Evolutionary conservation across 768 basidiomycete genomes (phyloP).

Genomic region (Naematelia aurantialba): DNA sequence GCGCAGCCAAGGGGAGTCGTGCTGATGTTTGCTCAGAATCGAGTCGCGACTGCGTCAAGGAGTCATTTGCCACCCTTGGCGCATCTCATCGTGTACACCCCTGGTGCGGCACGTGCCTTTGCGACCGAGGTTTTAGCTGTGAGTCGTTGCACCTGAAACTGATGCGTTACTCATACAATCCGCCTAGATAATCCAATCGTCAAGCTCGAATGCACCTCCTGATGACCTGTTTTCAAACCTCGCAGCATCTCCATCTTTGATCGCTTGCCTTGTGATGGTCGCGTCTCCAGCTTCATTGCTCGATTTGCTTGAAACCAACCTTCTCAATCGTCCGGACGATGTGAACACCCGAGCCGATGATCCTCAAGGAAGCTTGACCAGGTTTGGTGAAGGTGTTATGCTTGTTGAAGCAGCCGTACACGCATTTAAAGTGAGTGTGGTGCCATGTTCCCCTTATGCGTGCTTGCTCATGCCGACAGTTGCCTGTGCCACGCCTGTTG

Average conservation of each 20-base stretch:
- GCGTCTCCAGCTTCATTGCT: constrained; percentile 15
- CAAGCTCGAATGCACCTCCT: constrained; percentile 22
- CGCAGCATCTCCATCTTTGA: constrained; percentile 21
- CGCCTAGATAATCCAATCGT: constrained; percentile 13
- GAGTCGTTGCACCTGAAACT: not conserved
- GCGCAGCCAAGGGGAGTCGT: too few species aligned
- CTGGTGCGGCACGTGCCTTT: constrained; percentile 22
- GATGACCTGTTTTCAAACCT: constrained; percentile 35
- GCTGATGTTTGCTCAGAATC: constrained; percentile 16
- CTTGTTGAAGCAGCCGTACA: constrained; percentile 31
- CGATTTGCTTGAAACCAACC: constrained; percentile 9
- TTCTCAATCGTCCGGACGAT: constrained; percentile 24
- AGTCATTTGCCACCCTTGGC: constrained; percentile 21
- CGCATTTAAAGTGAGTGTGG: constrained; percentile 20
- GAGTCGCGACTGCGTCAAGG: constrained; percentile 13
- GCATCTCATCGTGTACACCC: constrained; percentile 16
- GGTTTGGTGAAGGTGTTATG: constrained; percentile 40
- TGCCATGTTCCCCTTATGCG: too few species aligned
- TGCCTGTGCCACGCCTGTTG: constrained; percentile 27
- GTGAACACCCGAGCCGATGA: constrained; percentile 30
- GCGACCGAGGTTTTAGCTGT: constrained; percentile 23
- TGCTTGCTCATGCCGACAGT: too few species aligned
- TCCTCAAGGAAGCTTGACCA: constrained; percentile 44
- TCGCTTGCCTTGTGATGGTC: constrained; percentile 12
- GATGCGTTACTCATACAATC: not conserved